phyloP scores from a whole-genome alignment of 768 basidiomycete species.

The Tylopilus vinaceipallidus region DNA sequence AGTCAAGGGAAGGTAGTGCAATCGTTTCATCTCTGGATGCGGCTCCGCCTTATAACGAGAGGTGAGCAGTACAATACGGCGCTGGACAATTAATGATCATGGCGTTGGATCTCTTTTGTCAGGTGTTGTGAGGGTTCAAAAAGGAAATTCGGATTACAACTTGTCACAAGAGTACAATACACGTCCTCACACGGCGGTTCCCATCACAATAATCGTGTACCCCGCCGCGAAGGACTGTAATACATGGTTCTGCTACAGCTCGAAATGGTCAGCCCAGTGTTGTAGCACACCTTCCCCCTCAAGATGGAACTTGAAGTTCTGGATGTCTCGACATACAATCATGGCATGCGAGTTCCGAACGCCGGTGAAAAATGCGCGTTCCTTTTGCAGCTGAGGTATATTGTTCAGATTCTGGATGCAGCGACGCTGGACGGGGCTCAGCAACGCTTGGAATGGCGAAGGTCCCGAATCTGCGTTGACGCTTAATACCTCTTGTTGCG shows the following conservation, averaged over 20 bases:
- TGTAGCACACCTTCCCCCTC: conserved; percentile 63
- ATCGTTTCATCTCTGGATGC: neutral
- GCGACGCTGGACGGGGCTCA: conserved; percentile 55
- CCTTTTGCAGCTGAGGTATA: conserved; percentile 67
- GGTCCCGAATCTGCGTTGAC: conserved; percentile 2
- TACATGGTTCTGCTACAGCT: too few species aligned
- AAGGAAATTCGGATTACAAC: too few species aligned
- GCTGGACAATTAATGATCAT: conserved; percentile 1
- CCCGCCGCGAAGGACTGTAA: too few species aligned
- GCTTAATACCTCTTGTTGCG: neutral
- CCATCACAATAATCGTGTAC: too few species aligned
- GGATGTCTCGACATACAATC: conserved; percentile 67
- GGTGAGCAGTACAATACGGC: conserved; percentile 11
- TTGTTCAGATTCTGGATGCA: conserved; percentile 62
- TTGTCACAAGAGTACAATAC: too few species aligned
- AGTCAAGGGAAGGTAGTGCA: neutral
- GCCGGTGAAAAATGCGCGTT: conserved; percentile 59
- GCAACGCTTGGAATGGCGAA: conserved; percentile 39
- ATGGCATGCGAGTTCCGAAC: conserved; percentile 67
- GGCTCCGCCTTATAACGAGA: conserved; percentile 11
- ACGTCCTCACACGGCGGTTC: too few species aligned
- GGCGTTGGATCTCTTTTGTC: conserved; percentile 7
- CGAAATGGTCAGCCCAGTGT: conserved; percentile 69
- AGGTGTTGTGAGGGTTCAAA: too few species aligned
- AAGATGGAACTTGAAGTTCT: conserved; percentile 55